phyloP scores from a whole-genome alignment of 768 basidiomycete species.

The Brasilioporus rufonigricans region DNA sequence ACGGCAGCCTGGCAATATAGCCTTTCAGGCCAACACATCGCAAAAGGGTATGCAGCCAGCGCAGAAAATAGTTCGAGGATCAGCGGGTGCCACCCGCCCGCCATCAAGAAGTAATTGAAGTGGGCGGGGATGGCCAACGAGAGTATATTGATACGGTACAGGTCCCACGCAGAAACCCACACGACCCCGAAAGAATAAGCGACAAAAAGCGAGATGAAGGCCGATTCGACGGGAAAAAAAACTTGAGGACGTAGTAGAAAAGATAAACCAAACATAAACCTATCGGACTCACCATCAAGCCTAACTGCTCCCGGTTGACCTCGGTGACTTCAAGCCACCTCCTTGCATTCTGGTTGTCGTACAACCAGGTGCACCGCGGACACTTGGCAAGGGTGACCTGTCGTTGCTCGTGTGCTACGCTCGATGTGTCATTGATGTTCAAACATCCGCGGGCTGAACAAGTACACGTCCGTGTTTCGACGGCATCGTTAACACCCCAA shows the following conservation, averaged over 20 bases:
- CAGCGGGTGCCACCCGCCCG: constrained; percentile 6
- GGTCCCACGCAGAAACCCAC: constrained; percentile 9
- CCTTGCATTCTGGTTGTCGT: constrained; percentile 31
- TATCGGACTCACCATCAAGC: constrained; percentile 26
- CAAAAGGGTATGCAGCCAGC: constrained; percentile 6
- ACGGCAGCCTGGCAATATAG: constrained; percentile 16
- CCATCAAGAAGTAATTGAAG: constrained; percentile 15
- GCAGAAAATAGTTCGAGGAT: constrained; percentile 3
- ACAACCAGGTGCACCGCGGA: constrained; percentile 17
- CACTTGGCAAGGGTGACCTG: constrained; percentile 6
- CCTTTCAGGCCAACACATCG: constrained; percentile 8
- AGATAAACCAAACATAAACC: constrained; percentile 5
- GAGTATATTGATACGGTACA: constrained; percentile 6
- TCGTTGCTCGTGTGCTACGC: neutral
- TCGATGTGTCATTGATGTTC: constrained; percentile 6
- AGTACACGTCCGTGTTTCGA: constrained; percentile 14
- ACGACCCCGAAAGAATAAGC: constrained; percentile 6
- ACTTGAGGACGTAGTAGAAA: neutral
- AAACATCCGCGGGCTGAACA: constrained; percentile 16
- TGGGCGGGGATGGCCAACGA: constrained; percentile 8
- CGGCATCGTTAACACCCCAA: constrained; percentile 43
- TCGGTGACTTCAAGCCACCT: constrained; percentile 36
- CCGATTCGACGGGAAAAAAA: neutral
- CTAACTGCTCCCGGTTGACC: constrained; percentile 25
- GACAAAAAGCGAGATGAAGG: constrained; percentile 14